Conservation (phyloP, 345 rosid genomes). For the Sonneratia caseolaris region DNA sequence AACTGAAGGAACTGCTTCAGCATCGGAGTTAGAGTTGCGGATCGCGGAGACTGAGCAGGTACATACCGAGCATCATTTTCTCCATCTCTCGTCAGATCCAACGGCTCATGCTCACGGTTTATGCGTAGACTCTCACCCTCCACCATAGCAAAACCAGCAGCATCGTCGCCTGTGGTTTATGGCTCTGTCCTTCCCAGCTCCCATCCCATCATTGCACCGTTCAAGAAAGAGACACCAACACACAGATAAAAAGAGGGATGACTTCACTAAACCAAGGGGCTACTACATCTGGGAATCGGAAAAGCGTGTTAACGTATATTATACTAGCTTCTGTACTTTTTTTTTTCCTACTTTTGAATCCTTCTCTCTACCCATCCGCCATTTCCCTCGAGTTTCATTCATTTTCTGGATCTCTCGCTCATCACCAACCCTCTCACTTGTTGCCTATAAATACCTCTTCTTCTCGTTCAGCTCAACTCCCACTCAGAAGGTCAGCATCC, state of each 20-base stretch:
- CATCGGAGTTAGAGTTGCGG: no score
- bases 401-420: background rate
- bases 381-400: background rate
- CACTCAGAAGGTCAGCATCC: background rate
- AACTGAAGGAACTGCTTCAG: no score
- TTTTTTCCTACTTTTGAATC: no score
- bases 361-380: no score
- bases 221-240: background rate
- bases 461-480: background rate
- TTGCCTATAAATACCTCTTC: slow-evolving; percentile 1
- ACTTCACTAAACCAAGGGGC: background rate
- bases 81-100: background rate
- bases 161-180: background rate
- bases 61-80: background rate
- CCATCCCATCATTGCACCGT: background rate
- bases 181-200: background rate
- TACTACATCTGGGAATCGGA: no score
- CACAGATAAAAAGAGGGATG: background rate
- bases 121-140: background rate
- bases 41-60: background rate
- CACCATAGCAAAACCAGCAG: background rate
- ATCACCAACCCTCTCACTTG: background rate
- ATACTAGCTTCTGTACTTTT: no score
- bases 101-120: slow-evolving; percentile 2
- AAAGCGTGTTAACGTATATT: no score